Evolutionary conservation across 257 asterid genomes (phyloP).

Genomic region (Ligustrum vulgare): DNA sequence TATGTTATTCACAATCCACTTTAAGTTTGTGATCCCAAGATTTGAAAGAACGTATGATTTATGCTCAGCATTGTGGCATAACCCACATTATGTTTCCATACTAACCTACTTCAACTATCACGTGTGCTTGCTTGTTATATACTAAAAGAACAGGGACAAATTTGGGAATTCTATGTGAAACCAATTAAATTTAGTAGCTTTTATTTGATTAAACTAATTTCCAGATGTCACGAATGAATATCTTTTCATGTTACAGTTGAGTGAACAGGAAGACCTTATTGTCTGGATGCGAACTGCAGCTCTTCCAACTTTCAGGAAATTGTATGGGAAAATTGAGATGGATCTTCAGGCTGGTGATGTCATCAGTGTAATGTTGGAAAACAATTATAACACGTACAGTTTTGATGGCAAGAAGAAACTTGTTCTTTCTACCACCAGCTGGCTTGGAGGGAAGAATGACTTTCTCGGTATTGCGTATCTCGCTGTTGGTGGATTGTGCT

Average conservation of each 20-base stretch:
- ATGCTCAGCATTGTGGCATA: neutral
- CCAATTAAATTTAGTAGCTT: neutral
- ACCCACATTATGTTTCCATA: neutral
- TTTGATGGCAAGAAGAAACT: conserved; percentile 84
- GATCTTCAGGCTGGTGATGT: conserved; percentile 56
- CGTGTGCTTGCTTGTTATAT: neutral
- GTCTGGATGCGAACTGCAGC: conserved; percentile 98
- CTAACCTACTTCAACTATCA: neutral
- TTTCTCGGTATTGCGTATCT: conserved; percentile 85
- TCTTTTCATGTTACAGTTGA: conserved; percentile 51
- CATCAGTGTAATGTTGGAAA: conserved; percentile 53
- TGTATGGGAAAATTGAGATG: conserved; percentile 73
- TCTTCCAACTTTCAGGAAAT: conserved; percentile 84
- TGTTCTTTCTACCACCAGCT: conserved; percentile 85
- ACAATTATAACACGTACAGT: conserved; percentile 77
- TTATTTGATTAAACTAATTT: neutral
- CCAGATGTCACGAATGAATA: conserved; percentile 9
- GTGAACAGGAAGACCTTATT: conserved; percentile 76
- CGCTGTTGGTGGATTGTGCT: conserved; percentile 79
- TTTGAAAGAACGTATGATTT: neutral
- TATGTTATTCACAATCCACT: neutral
- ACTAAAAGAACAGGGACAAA: neutral
- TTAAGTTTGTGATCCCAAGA: neutral
- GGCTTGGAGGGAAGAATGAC: conserved; percentile 90
- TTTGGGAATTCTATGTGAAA: neutral